phyloP scores from a whole-genome alignment of 2,329 filamentous ascomycete genomes.

The Waltergamsia citrina region DNA sequence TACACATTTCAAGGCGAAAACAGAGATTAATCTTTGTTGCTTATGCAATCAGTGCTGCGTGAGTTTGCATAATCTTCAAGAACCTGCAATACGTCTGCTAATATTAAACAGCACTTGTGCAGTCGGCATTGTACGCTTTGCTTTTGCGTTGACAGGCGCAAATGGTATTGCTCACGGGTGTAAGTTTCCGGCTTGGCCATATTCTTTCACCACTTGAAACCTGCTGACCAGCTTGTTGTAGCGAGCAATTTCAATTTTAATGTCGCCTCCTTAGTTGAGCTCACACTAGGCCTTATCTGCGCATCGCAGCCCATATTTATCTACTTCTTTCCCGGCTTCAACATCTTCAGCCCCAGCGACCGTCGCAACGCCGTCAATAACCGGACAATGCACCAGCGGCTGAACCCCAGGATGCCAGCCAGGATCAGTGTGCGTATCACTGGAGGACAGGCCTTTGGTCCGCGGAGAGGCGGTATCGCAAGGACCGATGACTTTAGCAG shows the following conservation, averaged over 20 bases:
- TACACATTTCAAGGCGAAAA: background rate
- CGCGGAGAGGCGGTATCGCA: constrained; percentile 1
- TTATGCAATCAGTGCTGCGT: background rate
- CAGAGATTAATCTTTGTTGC: background rate
- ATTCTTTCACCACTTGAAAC: background rate
- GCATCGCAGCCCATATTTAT: background rate
- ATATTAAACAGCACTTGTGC: background rate
- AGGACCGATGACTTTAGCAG: background rate
- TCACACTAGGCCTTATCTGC: constrained; percentile 2
- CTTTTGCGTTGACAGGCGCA: background rate
- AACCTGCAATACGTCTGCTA: background rate
- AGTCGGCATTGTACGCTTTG: constrained; percentile 1
- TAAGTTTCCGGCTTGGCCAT: too few species aligned
- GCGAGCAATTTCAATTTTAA: background rate
- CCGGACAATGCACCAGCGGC: background rate
- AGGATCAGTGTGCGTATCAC: background rate
- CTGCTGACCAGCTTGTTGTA: background rate
- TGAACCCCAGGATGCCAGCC: background rate
- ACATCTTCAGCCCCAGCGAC: too few species aligned
- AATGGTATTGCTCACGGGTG: background rate
- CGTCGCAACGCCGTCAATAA: background rate
- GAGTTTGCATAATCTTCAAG: too few species aligned
- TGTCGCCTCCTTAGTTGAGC: background rate
- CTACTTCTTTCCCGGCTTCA: constrained; percentile 1
- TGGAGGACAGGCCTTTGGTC: background rate